These are phyloP conservation scores for Gossypium gossypioides DNA, from an alignment of 441 rosid genomes.

Conservation along the genomic window DNA sequence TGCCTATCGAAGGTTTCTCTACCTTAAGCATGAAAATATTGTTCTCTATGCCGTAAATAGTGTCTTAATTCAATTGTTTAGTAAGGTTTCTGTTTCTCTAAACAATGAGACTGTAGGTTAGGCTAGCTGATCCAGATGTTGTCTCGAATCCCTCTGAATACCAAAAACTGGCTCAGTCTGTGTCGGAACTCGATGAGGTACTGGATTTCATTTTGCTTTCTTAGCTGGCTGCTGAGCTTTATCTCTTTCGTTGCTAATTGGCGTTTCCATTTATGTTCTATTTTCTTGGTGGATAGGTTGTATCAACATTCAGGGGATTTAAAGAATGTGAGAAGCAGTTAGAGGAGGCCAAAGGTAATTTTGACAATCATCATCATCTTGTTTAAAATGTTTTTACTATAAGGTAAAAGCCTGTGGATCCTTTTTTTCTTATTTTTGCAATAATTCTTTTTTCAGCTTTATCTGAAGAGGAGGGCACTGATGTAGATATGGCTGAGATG, in stretches of 20 bases:
- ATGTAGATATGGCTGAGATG: conserved; percentile 92
- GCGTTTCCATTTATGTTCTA: neutral
- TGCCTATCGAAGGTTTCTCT: neutral
- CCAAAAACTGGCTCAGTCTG: conserved; percentile 77
- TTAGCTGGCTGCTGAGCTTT: neutral
- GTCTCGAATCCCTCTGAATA: conserved; percentile 67
- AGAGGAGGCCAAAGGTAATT: conserved; percentile 62
- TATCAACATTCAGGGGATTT: conserved; percentile 52
- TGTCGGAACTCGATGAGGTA: conserved; percentile 82
- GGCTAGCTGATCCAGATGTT: conserved; percentile 83
- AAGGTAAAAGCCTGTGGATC: neutral
- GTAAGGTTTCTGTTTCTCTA: conserved; percentile 1
- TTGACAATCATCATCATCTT: conserved; percentile 3
- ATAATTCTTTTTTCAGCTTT: conserved; percentile 37
- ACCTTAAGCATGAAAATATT: neutral
- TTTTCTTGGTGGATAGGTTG: conserved; percentile 42
- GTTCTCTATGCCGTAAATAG: neutral
- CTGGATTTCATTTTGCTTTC: conserved; percentile 2
- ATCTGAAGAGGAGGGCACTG: conserved; percentile 62
- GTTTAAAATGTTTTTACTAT: neutral
- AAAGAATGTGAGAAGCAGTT: conserved; percentile 76
- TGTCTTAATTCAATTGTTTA: neutral
- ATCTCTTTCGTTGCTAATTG: neutral
- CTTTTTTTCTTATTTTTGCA: conserved; percentile 3
- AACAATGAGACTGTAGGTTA: conserved; percentile 35